Evolutionary conservation across 2,329 filamentous ascomycete species (phyloP), one percentile per base, ranked within the genome.

Genomic region (Cytospora piceae): DNA sequence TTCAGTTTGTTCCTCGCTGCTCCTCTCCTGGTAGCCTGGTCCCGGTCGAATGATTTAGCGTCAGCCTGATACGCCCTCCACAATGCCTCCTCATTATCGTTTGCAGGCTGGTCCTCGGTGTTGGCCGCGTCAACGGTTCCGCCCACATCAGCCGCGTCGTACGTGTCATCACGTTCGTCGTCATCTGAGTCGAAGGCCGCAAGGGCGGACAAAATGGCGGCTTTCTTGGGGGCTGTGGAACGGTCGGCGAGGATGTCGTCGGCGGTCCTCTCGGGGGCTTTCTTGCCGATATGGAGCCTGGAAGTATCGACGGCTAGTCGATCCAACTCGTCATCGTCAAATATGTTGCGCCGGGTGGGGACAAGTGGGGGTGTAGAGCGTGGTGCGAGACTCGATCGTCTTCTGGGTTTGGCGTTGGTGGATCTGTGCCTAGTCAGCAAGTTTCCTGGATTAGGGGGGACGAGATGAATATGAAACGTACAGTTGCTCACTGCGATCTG

Each of bases 81-180:
- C 0, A 99, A 81, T 0, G 80, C 78, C 71, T 92, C 87, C 69
- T 97, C 94, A 68, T 86, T 85, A 61, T 78, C 80, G 37, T 87
- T 83, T 46, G 76, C 78, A 7, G 73, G 71, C 51, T 75, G 75
- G 49, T 74, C 73, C 34, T 63, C 61, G 14, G 64, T 70, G 7
- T 64, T 84, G 7, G 85, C 81, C 22, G 84, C 82, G 71, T 97
- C 93, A 3, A 97, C 88, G 0, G 91, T 92, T 27, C 94, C 94
- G 42, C 95, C 95, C 2, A 98, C 93, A 73, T 98, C 95, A 58
- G 88, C 92, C 1, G 90, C 87, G 72, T 99, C 95, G 74, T 99
- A 99, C 0, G 94, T 98, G 75, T 99, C 95, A 76, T 99, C 95
- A 42, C 93, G 87, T 79, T 99, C 95, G 75, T 99, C 95, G 70